Percentiles rank a stretch among this genome's conserved stretches.
phyloP scores from a whole-genome alignment of 345 rosid genomes.

The Sonneratia caseolaris region DNA sequence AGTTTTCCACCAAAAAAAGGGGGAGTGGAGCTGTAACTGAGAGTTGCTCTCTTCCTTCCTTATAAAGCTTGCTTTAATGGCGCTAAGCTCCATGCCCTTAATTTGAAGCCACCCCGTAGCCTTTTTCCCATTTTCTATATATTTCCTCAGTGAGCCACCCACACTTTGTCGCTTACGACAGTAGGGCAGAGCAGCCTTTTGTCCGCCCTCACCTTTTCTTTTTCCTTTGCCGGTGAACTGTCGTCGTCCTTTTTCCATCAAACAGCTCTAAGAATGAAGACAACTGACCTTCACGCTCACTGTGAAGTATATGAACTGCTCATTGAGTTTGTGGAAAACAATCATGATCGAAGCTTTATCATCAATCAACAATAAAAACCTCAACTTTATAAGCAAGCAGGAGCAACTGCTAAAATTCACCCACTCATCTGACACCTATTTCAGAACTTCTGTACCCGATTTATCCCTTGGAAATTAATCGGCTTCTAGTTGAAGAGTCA shows the following conservation, averaged over 20 bases:
- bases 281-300: background rate
- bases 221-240: no score
- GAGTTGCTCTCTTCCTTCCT: background rate
- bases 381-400: background rate
- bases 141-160: background rate
- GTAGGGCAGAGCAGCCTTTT: background rate
- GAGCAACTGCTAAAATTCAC: background rate
- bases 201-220: background rate
- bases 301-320: no score
- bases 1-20: no score
- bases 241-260: background rate
- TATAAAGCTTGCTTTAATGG: background rate
- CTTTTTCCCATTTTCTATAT: background rate
- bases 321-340: background rate
- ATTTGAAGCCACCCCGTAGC: background rate
- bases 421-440: no score
- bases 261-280: background rate
- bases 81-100: background rate
- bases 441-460: no score
- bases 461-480: background rate
- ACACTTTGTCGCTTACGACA: background rate
- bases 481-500: background rate
- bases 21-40: background rate
- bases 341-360: background rate
- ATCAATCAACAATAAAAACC: background rate